Evolutionary conservation across 2,329 filamentous ascomycete genomes (phyloP).

Genomic region (Aspergillus fructus): DNA sequence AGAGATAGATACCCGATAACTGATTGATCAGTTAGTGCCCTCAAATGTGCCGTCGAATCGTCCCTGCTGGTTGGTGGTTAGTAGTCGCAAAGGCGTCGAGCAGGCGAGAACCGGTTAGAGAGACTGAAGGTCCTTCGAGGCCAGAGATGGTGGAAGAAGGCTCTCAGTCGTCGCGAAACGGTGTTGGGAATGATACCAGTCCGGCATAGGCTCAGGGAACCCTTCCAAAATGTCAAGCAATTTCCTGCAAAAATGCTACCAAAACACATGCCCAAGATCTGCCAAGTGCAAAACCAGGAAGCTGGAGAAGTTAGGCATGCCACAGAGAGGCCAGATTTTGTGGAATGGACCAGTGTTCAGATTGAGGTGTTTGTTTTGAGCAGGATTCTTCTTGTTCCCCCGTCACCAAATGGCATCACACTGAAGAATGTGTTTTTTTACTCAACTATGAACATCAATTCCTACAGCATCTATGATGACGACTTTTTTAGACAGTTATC

Average conservation of each 20-base stretch:
- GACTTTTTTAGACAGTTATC: background rate
- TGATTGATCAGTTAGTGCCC: too few relatives aligned
- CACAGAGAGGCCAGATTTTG: constrained; percentile 9
- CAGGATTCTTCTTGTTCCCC: constrained; percentile 19
- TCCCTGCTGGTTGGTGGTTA: background rate
- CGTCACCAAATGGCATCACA: constrained; percentile 10
- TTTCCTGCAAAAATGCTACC: constrained; percentile 15
- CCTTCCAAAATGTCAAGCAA: constrained; percentile 4
- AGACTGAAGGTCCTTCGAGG: background rate
- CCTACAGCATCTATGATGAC: background rate
- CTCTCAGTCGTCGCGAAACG: background rate
- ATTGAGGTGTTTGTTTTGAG: constrained; percentile 20
- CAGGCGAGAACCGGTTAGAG: background rate
- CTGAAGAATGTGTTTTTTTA: constrained; percentile 15
- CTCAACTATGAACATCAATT: constrained; percentile 11
- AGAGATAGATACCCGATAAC: too few relatives aligned
- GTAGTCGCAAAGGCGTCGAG: constrained; percentile 1
- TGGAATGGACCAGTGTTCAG: constrained; percentile 18
- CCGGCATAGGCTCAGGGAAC: constrained; percentile 10
- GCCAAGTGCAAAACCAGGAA: constrained; percentile 3
- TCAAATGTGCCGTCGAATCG: background rate
- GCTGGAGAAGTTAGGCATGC: constrained; percentile 13
- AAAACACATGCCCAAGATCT: constrained; percentile 11
- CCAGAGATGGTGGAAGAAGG: background rate
- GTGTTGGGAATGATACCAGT: constrained; percentile 8